Evolutionary conservation across 192 early-diverging fungal genomes (phyloP).

Genomic region (Allomyces macrogynus): DNA sequence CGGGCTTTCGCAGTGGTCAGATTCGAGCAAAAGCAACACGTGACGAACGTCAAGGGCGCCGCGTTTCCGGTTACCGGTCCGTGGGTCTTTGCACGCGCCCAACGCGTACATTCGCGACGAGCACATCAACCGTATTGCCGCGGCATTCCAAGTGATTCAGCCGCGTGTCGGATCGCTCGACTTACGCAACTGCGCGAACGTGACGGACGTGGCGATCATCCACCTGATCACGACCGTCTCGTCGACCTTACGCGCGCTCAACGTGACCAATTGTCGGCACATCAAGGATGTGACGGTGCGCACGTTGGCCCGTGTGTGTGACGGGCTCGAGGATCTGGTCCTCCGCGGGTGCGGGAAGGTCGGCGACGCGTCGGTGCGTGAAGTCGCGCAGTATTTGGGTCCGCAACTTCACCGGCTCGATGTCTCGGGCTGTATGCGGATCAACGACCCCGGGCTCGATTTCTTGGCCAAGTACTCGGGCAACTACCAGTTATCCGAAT

Average conservation of each 20-base stretch:
- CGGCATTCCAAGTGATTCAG: neutral
- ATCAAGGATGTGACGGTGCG: neutral
- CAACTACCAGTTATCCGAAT: neutral
- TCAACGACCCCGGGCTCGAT: neutral
- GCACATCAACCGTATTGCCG: neutral
- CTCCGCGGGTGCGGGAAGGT: neutral
- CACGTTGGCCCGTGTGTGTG: neutral
- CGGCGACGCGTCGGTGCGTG: neutral
- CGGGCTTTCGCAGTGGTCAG: neutral
- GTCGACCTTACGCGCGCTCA: neutral
- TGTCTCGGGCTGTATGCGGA: neutral
- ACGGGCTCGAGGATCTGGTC: neutral
- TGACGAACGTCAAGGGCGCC: neutral
- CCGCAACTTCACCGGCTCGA: neutral
- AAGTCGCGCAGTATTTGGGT: neutral
- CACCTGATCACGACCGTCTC: neutral
- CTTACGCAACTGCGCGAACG: neutral
- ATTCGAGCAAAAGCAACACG: neutral
- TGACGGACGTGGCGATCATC: neutral
- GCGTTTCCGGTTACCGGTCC: neutral
- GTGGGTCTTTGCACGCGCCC: neutral
- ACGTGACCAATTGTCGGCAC: neutral
- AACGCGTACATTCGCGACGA: neutral
- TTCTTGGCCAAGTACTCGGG: neutral
- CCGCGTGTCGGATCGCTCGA: neutral